Evolutionary conservation across 805 yeast genomes (phyloP).

Genomic region (Nadsonia fulvescens): DNA sequence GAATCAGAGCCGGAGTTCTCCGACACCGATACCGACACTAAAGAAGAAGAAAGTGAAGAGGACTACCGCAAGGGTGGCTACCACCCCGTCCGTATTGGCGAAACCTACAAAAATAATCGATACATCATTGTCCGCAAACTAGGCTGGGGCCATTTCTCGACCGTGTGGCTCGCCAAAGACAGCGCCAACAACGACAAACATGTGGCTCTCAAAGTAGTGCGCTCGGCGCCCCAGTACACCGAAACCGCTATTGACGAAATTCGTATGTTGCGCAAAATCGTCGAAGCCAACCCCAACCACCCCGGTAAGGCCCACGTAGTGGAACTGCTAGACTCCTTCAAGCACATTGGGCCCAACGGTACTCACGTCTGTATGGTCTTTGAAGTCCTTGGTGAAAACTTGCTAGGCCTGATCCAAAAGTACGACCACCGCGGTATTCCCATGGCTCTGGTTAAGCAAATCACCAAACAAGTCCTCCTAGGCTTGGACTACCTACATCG

Average conservation of each 20-base stretch:
- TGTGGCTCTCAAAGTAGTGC: constrained; percentile 87
- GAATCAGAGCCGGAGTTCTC: constrained; percentile 1
- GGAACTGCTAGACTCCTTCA: constrained; percentile 64
- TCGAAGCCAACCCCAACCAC: constrained; percentile 45
- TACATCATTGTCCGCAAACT: constrained; percentile 73
- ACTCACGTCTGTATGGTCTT: constrained; percentile 91
- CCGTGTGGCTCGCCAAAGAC: constrained; percentile 78
- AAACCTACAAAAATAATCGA: constrained; percentile 53
- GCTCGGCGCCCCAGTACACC: constrained; percentile 78
- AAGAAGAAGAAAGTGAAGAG: constrained; percentile 55
- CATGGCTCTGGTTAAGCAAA: constrained; percentile 53
- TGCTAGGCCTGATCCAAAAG: constrained; percentile 66
- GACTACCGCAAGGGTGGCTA: constrained; percentile 91
- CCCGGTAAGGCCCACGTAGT: constrained; percentile 75
- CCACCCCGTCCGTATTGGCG: constrained; percentile 87
- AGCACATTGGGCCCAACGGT: constrained; percentile 82
- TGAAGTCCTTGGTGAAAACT: constrained; percentile 89
- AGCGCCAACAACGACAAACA: constrained; percentile 37
- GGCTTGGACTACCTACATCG: constrained; percentile 60
- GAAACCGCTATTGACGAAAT: constrained; percentile 93
- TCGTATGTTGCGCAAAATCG: constrained; percentile 45
- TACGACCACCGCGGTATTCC: constrained; percentile 72
- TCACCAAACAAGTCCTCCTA: constrained; percentile 57
- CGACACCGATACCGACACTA: too few species aligned
- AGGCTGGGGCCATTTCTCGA: constrained; percentile 98